Evolutionary conservation across 2,329 filamentous ascomycete genomes (phyloP).

Genomic region (Thielaviopsis populi): DNA sequence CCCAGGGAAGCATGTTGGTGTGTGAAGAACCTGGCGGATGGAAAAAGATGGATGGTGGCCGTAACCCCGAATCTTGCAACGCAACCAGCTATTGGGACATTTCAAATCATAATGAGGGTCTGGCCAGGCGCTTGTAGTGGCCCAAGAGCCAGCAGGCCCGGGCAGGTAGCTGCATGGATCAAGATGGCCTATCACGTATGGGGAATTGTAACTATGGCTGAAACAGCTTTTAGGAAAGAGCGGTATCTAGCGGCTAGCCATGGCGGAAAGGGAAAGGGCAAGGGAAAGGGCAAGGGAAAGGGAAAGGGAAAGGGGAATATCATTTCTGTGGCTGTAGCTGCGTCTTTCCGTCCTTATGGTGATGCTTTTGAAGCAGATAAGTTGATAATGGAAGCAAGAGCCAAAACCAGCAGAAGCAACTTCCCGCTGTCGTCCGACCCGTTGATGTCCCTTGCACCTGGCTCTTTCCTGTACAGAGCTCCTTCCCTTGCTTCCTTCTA

Average conservation of each 20-base stretch:
- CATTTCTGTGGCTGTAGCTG: not conserved
- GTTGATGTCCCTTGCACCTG: not conserved
- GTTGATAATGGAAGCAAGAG: not conserved
- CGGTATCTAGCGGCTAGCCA: not conserved
- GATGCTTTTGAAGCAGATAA: not conserved
- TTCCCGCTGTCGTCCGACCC: not conserved
- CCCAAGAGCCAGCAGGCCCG: not conserved
- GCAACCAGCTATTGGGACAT: not conserved
- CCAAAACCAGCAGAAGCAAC: not conserved
- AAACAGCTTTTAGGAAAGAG: not conserved
- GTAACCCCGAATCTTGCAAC: not conserved
- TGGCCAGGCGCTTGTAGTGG: not conserved
- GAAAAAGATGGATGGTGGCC: not conserved
- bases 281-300: not conserved
- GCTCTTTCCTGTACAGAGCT: not conserved
- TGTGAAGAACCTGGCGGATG: not conserved
- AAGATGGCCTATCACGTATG: not conserved
- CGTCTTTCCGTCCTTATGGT: not conserved
- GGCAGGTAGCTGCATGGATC: not conserved
- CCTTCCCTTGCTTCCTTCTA: constrained; percentile 1
- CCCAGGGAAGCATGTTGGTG: too few species aligned
- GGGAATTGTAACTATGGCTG: not conserved
- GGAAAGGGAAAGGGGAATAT: not conserved
- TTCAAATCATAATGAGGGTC: not conserved
- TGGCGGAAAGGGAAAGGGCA: not conserved